Evolutionary conservation across 495 filamentous ascomycete genomes (phyloP).

Genomic region (Daldinia decipiens): DNA sequence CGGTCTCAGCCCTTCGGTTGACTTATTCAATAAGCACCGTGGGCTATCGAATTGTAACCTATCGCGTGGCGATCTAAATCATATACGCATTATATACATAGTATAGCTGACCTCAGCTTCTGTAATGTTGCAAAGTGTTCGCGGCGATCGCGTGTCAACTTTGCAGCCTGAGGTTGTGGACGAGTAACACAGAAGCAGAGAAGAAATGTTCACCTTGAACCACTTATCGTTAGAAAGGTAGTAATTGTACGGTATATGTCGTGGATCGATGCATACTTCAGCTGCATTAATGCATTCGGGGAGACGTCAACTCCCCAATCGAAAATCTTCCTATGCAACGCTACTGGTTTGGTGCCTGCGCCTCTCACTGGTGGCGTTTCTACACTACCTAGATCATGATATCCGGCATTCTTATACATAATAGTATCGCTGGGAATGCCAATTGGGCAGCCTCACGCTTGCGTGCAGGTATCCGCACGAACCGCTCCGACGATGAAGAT

Average conservation of each 20-base stretch:
- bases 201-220: constrained; percentile 34
- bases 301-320: constrained; percentile 20
- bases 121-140: neutral
- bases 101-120: constrained; percentile 38
- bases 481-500: constrained; percentile 16
- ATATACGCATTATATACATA: constrained; percentile 15
- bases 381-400: constrained; percentile 36
- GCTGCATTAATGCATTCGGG: constrained; percentile 30
- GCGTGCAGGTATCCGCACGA: constrained; percentile 42
- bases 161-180: constrained; percentile 8
- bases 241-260: constrained; percentile 7
- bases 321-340: constrained; percentile 21
- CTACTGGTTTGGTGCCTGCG: neutral
- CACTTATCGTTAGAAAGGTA: constrained; percentile 29
- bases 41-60: neutral
- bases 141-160: constrained; percentile 6
- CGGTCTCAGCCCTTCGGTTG: constrained; percentile 32
- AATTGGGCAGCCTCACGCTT: constrained; percentile 37
- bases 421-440: constrained; percentile 19
- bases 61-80: constrained; percentile 31
- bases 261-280: constrained; percentile 29
- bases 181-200: neutral
- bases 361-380: constrained; percentile 22
- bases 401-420: constrained; percentile 10
- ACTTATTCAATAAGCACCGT: constrained; percentile 14